phyloP scores from a whole-genome alignment of 805 yeast species.

The Martiniozyma abietophila region DNA sequence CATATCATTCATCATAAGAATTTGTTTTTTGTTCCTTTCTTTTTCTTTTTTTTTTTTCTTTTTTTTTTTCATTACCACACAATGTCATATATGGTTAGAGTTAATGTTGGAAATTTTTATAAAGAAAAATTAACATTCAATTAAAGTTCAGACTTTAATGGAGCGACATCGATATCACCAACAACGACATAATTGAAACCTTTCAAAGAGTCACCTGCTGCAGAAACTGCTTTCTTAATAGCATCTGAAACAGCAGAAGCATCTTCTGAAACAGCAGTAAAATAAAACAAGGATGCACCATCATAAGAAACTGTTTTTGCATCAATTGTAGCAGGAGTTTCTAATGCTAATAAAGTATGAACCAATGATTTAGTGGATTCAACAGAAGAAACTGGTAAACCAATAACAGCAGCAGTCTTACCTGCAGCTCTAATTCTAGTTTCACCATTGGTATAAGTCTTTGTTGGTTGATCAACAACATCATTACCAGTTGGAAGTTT shows the following conservation, averaged over 20 bases:
- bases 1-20: not conserved
- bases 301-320: conserved; percentile 55
- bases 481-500: conserved; percentile 55
- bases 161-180: conserved; percentile 81
- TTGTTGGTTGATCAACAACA: conserved; percentile 26
- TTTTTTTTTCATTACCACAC: not conserved
- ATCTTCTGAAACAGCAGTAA: conserved; percentile 51
- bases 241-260: conserved; percentile 51
- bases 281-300: conserved; percentile 74
- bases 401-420: conserved; percentile 66
- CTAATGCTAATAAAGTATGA: conserved; percentile 46
- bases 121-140: conserved; percentile 1
- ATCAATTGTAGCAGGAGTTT: conserved; percentile 43
- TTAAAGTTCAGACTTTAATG: conserved; percentile 84
- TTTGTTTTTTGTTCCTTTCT: not conserved
- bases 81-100: no score
- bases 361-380: conserved; percentile 61
- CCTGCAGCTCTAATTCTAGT: conserved; percentile 57
- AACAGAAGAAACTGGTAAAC: conserved; percentile 58
- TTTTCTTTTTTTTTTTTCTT: not conserved
- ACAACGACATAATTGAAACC: conserved; percentile 80
- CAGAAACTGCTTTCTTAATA: conserved; percentile 50
- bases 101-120: no score
- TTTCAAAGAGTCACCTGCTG: conserved; percentile 32
- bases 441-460: conserved; percentile 54